Evolutionary conservation across 768 basidiomycete genomes (phyloP), one percentile per base, ranked within the genome.

Genomic region (Boletus vermiculosoides): DNA sequence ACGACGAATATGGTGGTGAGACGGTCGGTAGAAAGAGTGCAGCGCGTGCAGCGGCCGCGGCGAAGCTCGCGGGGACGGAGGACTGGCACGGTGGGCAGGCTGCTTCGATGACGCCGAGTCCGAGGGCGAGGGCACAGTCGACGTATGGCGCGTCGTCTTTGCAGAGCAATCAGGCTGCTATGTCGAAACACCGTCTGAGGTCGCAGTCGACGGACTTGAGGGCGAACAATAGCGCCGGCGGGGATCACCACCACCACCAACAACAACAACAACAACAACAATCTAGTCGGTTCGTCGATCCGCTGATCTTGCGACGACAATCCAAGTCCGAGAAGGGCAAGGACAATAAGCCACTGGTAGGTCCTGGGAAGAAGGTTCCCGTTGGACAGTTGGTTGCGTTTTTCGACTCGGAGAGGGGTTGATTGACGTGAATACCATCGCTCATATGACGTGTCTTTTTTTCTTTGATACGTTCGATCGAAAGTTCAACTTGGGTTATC

Each of bases 301-400:
- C 92, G 45, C 74, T 92, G 45, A 71, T 87, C 42, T 64, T 87
- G 67, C 79, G 91, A 65, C 83, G 79, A 62, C 87, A 90, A 73
- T 80, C 81, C 71, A 80, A 65, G 64, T 66, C 77, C 52, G 78
- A 77, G 63, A 71, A 52, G 60, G 34, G 16, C 31, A 78, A 77
- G 58, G 73, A 77, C 39, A 80, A 76, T 11, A 77, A 73, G 63
- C 73, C 72, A 62, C 67, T 67, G 45, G 61, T 57, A 63, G 76
- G 56, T 47, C 50, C 65, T 4, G 78, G 74, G 42, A 83, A 77
- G 52, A 92, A 91, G 74, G 81, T 89, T 15, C 83, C 88, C 0
- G 80, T 93, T 41, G 87, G 85, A 11, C 82, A 92, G 65, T 72
- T 94, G 42, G 88, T 92, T 15, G 90, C 90, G n/a, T 93, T 88